A percentile compares a stretch with the other conserved stretches of the same genome.
Evolutionary conservation across 176 grass and related monocot species (phyloP).

Genomic region (Phoenix dactylifera): DNA sequence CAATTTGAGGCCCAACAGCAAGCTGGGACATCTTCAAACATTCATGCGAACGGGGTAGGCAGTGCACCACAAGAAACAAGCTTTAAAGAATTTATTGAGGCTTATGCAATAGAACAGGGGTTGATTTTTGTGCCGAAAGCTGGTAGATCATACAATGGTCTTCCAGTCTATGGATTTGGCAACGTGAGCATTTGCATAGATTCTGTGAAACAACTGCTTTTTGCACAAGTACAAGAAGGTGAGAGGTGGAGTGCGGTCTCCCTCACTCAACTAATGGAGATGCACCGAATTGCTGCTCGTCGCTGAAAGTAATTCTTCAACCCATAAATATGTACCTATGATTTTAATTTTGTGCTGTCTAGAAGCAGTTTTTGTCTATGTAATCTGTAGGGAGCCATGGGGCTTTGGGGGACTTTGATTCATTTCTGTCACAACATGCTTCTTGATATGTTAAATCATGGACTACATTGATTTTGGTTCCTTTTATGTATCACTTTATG

Average conservation of each 20-base stretch:
- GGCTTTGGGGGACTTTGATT: too few relatives aligned
- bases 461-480: too few relatives aligned
- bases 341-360: too few relatives aligned
- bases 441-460: too few relatives aligned
- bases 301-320: slow-evolving; percentile 2
- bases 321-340: too few relatives aligned
- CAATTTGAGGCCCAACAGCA: slow-evolving; percentile 69
- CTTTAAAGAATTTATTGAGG: slow-evolving; percentile 81
- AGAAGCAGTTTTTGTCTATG: too few relatives aligned
- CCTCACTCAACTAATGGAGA: slow-evolving; percentile 69
- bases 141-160: slow-evolving; percentile 70
- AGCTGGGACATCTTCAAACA: slow-evolving; percentile 26
- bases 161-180: slow-evolving; percentile 84
- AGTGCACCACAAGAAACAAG: slow-evolving; percentile 46
- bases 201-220: slow-evolving; percentile 64
- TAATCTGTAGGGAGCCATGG: too few relatives aligned
- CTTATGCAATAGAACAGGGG: slow-evolving; percentile 72
- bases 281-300: slow-evolving; percentile 32
- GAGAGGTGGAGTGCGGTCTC: slow-evolving; percentile 74
- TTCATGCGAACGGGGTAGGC: slow-evolving; percentile 24
- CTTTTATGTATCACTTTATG: too few relatives aligned
- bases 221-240: slow-evolving; percentile 65
- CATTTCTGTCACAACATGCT: too few relatives aligned
- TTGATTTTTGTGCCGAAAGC: slow-evolving; percentile 76
- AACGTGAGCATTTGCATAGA: slow-evolving; percentile 60